Conservation (phyloP, 169 alveolate genomes). For the Fabrea salina region DNA sequence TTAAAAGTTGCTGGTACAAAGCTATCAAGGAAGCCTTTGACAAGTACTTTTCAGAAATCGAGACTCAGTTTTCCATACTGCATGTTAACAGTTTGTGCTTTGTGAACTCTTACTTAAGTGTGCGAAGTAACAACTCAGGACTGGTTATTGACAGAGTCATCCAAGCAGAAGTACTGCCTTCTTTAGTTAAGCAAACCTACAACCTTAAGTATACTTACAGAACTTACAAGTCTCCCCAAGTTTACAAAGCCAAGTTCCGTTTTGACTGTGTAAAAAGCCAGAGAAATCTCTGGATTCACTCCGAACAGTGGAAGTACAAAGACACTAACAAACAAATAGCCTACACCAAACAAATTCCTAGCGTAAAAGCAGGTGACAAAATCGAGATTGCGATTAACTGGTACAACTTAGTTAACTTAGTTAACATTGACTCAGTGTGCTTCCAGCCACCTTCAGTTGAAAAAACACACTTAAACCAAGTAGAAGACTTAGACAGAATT, state of each 20-base stretch:
- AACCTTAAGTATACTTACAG: constrained; percentile 26
- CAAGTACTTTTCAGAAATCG: neutral
- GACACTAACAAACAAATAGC: constrained; percentile 24
- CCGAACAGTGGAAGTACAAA: constrained; percentile 33
- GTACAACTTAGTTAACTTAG: neutral
- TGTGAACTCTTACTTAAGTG: neutral
- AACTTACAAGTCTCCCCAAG: neutral
- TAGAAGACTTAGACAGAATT: constrained; percentile 8
- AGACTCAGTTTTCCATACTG: constrained; percentile 24
- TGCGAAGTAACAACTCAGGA: constrained; percentile 7
- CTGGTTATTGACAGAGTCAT: constrained; percentile 12
- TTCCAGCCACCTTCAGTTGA: constrained; percentile 27
- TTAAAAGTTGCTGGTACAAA: too few species aligned
- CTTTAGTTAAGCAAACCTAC: neutral
- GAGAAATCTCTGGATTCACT: constrained; percentile 5
- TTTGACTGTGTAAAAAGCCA: constrained; percentile 3
- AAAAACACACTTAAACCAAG: constrained; percentile 7
- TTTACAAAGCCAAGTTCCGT: constrained; percentile 10
- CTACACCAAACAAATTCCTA: constrained; percentile 22
- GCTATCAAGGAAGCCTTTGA: constrained; percentile 24
- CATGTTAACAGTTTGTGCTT: neutral
- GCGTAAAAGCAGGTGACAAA: neutral
- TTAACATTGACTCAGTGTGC: neutral
- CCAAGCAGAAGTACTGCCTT: constrained; percentile 25
- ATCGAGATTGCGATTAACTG: constrained; percentile 32